phyloP scores from a whole-genome alignment of 1,284 basidiomycete genomes.

The Porogramme epimiltina region DNA sequence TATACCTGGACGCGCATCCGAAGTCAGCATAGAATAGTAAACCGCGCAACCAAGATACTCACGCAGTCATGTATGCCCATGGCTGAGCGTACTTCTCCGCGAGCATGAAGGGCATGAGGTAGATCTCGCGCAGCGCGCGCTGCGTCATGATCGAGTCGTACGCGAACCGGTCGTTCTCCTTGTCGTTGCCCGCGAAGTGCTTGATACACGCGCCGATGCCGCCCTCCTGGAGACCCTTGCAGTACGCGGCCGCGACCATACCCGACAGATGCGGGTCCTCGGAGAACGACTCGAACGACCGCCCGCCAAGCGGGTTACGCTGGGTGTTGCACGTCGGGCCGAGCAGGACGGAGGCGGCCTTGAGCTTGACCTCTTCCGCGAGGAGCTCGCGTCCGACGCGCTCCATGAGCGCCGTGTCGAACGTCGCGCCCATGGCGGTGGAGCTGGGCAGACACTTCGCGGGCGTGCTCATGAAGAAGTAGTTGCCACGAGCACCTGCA shows the following conservation, averaged over 20 bases:
- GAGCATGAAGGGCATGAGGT: constrained; percentile 77
- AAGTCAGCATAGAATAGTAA: background rate
- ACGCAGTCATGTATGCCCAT: constrained; percentile 77
- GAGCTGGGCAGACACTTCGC: constrained; percentile 65
- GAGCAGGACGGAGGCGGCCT: constrained; percentile 69
- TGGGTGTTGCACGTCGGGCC: constrained; percentile 85
- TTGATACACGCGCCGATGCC: constrained; percentile 77
- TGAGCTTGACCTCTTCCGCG: constrained; percentile 70
- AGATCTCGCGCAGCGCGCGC: constrained; percentile 80
- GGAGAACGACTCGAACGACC: constrained; percentile 80
- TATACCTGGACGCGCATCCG: constrained; percentile 46
- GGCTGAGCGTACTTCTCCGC: constrained; percentile 72
- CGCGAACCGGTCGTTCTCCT: constrained; percentile 68
- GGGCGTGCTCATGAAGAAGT: constrained; percentile 49
- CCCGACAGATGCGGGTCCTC: constrained; percentile 81
- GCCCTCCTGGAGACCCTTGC: constrained; percentile 71
- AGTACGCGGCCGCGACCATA: constrained; percentile 66
- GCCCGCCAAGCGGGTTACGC: constrained; percentile 72
- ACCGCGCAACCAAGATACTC: constrained; percentile 25
- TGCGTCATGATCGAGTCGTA: constrained; percentile 65
- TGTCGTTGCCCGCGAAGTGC: constrained; percentile 75
- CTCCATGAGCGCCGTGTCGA: constrained; percentile 67
- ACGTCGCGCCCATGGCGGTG: constrained; percentile 76
- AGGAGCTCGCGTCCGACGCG: constrained; percentile 66
- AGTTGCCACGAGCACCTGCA: constrained; percentile 37